Evolutionary conservation across 106 monocot genomes (phyloP).

Genomic region (Dendrobium huoshanense): DNA sequence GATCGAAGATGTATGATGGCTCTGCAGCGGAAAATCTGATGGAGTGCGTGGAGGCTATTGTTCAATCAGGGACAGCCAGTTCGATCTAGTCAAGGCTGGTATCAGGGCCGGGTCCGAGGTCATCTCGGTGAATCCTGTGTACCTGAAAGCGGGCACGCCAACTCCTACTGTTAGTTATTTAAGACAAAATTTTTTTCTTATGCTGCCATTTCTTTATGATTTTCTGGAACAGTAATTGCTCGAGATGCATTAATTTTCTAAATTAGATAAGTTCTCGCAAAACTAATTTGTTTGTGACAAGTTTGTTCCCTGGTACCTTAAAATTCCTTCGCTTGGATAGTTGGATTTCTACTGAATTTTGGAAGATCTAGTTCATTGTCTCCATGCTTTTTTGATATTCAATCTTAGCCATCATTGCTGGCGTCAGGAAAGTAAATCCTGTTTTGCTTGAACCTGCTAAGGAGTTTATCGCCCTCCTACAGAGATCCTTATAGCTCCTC

Average conservation of each 20-base stretch:
- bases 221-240: not conserved
- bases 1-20: constrained; percentile 65
- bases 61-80: constrained; percentile 62
- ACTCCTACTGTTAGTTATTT: constrained; percentile 48
- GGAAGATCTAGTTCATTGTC: not conserved
- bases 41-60: constrained; percentile 57
- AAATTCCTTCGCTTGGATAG: not conserved
- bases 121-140: constrained; percentile 70
- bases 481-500: not conserved
- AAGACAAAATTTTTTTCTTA: not conserved
- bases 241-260: not conserved
- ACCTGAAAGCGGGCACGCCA: constrained; percentile 66
- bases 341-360: not conserved
- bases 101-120: constrained; percentile 53
- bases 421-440: not conserved
- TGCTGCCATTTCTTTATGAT: not conserved
- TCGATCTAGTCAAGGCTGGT: constrained; percentile 69
- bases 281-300: not conserved
- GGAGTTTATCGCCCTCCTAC: not conserved
- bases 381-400: not conserved
- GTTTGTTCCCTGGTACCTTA: not conserved
- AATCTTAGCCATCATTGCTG: not conserved
- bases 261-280: not conserved
- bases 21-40: constrained; percentile 74
- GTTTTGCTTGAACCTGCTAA: no score